Base-by-base conservation (phyloP, 129 eudicot species). In the Apium graveolens region DNA sequence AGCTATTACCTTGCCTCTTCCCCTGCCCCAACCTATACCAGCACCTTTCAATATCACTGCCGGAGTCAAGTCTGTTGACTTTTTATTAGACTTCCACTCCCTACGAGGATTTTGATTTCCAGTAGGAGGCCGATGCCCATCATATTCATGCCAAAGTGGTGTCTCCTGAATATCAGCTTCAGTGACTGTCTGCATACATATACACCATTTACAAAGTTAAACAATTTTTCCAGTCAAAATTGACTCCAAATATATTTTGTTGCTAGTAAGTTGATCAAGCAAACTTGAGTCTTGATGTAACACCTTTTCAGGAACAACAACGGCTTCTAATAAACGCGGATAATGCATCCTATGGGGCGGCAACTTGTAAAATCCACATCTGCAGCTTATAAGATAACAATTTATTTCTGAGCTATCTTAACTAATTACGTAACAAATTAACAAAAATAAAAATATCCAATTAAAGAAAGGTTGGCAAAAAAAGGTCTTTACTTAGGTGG, bases 141-240 rank as follows among this genome's bases (percentile, higher is more conserved):
- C 21, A 29, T 37, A 49, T 41, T 81, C 81, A 35, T 81, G 84
- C 85, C 85, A 82, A 0, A 82, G 69, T 34, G 16, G 65, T 1
- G 82, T 26, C n/a, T 81, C 82, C 11, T 27, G n/a, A 31, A 81
- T 75, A 35, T 85, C 88, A 46, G 76, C 65, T 55, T 81, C 77
- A 41, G 13, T 27, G 49, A 84, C 65, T 3, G 70, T 83, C 90
- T 86, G 87, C 74, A 70, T 9, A 49, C 31, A 55, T 0, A 42
- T 6, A 39, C 3, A 68, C 5, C 8, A 24, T 55, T 24, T 3
- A 1, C 66, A 57, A 57, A 57, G 66, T n/a, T 9, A 8, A 57
- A n/a, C 65, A 55, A 55, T 0, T 55, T 0, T 55, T n/a, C 65
- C 24, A 0, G 14, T 57, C 66, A 10, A 9, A 57, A 57, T 9